Evolutionary conservation across 148 eudicot genomes (phyloP), one percentile per base, ranked within the genome.

Genomic region (Rhododendron molle): DNA sequence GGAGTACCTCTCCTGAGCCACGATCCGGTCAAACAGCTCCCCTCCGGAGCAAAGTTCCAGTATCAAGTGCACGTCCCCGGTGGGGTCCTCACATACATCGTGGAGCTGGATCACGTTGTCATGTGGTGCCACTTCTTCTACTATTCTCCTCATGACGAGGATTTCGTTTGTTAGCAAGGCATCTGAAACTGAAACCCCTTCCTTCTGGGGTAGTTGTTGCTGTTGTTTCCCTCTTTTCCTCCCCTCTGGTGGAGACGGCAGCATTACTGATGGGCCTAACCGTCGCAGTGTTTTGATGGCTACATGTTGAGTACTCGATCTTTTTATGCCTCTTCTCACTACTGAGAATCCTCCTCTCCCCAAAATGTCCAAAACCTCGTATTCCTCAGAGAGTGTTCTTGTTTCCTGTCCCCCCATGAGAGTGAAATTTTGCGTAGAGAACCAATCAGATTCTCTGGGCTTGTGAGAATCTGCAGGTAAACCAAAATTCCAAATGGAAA

Each of bases 301-400:
- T 20, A 92, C 93, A 46, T 83, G 87, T 30, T 71, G 40, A 16
- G 18, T 1, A 1, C 38, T 84, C 3, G 87, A 52, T 69, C 83
- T 90, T 76, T 81, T 77, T 43, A 40, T 83, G 18, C 93, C 93
- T 89, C 73, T 86, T 36, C 93, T 71, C 0, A 92, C 93, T 21
- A 92, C 86, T 2, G 93, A 92, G 86, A 92, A 92, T 46, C 93
- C 93, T 56, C 93, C 93, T 84, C 89, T 80, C n/a, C 93, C 93
- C 32, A 92, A 62, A 20, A 92, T 85, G 11, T 85, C 87, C 3
- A 85, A 82, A 13, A 92, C 91, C 83, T 92, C 92, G 46, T 92
- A 92, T 50, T 90, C 92, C 54, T 90, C 91, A 0, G 83, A 28
- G 5, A 92, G 88, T 38, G 62, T 89, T 84, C 89, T 87, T 10